Evolutionary conservation across 2,329 filamentous ascomycete species (phyloP).

Genomic region (Graphilbum ipis-grandicollis): DNA sequence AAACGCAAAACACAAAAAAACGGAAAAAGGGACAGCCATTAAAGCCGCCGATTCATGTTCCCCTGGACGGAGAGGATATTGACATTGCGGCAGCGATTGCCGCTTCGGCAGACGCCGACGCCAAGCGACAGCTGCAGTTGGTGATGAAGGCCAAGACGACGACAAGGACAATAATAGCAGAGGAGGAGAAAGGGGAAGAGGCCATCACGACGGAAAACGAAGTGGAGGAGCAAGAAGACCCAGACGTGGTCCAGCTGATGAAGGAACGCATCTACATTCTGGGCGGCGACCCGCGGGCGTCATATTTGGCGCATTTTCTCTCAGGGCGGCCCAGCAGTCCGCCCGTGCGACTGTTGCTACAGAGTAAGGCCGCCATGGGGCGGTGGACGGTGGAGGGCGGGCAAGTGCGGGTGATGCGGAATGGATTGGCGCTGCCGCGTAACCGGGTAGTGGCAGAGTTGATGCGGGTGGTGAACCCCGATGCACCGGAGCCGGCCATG

Average conservation of each 20-base stretch:
- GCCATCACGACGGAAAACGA: no score
- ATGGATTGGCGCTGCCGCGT: not conserved
- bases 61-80: not conserved
- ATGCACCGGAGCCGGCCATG: not conserved
- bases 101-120: not conserved
- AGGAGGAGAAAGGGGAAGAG: no score
- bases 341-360: slow-evolving; percentile 14
- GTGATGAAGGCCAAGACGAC: not conserved
- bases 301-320: slow-evolving; percentile 15
- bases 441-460: slow-evolving; percentile 11
- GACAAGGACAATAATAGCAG: not conserved
- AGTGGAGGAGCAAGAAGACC: no score
- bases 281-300: slow-evolving; percentile 12
- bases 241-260: no score
- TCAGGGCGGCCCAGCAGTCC: slow-evolving; percentile 13
- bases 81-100: not conserved
- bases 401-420: slow-evolving; percentile 7
- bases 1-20: no score
- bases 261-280: slow-evolving; percentile 14
- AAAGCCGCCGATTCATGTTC: not conserved
- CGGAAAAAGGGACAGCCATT: no score
- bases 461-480: not conserved
- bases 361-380: slow-evolving; percentile 9
- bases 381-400: slow-evolving; percentile 10
- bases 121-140: no score